These are phyloP conservation scores for Populus hybrid DNA, from an alignment of 441 rosid species.

Conservation along the genomic window DNA sequence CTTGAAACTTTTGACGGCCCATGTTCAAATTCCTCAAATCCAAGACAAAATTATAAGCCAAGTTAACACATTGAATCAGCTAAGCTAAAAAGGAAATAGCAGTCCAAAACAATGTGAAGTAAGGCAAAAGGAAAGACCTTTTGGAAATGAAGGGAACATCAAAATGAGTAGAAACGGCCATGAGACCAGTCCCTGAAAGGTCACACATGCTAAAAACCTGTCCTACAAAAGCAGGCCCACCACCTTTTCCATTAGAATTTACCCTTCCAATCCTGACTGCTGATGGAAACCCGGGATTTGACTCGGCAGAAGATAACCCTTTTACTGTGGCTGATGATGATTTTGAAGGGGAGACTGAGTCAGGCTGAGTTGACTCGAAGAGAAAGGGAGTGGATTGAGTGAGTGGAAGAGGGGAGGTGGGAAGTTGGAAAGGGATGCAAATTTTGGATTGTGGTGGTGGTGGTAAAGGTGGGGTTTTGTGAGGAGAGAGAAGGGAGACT, in stretches of 20 bases:
- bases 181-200: constrained; percentile 90
- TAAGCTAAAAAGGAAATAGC: not conserved
- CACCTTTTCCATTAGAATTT: constrained; percentile 52
- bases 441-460: constrained; percentile 47
- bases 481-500: constrained; percentile 39
- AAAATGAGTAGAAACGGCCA: constrained; percentile 92
- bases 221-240: constrained; percentile 94
- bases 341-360: constrained; percentile 31
- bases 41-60: not conserved
- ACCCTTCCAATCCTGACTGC: constrained; percentile 74
- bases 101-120: not conserved
- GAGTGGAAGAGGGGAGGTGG: constrained; percentile 35
- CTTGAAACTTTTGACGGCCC: not conserved
- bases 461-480: constrained; percentile 28
- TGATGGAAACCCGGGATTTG: constrained; percentile 68
- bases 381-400: constrained; percentile 18
- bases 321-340: constrained; percentile 45
- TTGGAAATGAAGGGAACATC: constrained; percentile 81
- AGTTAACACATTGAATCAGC: not conserved
- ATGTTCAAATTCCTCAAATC: not conserved
- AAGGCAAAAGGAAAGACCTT: constrained; percentile 38
- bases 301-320: constrained; percentile 48
- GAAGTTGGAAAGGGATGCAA: constrained; percentile 52
- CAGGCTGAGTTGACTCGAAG: constrained; percentile 32
- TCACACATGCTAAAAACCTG: constrained; percentile 98